Evolutionary conservation across 2,329 filamentous ascomycete species (phyloP).

Genomic region (Colletotrichum sp.): DNA sequence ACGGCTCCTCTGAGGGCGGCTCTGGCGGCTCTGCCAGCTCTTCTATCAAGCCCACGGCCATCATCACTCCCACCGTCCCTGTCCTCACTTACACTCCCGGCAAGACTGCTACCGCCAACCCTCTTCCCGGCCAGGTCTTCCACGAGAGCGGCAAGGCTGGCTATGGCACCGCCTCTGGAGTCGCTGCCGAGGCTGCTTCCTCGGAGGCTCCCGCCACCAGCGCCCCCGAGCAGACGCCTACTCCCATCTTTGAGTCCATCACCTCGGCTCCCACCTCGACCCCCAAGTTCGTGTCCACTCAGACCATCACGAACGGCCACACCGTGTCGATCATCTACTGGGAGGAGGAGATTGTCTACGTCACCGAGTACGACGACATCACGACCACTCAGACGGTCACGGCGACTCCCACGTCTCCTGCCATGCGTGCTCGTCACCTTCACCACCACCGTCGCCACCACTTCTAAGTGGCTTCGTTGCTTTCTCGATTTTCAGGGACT

Average conservation of each 20-base stretch:
- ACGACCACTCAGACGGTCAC: constrained; percentile 45
- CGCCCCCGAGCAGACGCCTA: constrained; percentile 26
- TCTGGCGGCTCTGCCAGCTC: not conserved
- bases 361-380: constrained; percentile 48
- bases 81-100: constrained; percentile 42
- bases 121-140: constrained; percentile 49
- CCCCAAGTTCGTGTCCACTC: constrained; percentile 47
- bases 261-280: not conserved
- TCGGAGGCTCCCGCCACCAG: constrained; percentile 9
- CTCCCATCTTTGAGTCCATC: constrained; percentile 33
- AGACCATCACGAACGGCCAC: constrained; percentile 55
- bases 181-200: not conserved
- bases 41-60: constrained; percentile 11
- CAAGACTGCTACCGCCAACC: constrained; percentile 33
- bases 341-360: constrained; percentile 59
- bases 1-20: constrained; percentile 24
- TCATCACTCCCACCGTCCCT: constrained; percentile 24
- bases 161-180: constrained; percentile 6
- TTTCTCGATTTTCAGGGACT: not conserved
- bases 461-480: not conserved
- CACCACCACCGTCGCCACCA: constrained; percentile 43
- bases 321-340: constrained; percentile 62
- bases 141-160: constrained; percentile 31
- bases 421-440: constrained; percentile 31
- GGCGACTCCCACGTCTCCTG: constrained; percentile 29